phyloP scores from a whole-genome alignment of 2,329 filamentous ascomycete genomes.

The Leptographium lundbergii region DNA sequence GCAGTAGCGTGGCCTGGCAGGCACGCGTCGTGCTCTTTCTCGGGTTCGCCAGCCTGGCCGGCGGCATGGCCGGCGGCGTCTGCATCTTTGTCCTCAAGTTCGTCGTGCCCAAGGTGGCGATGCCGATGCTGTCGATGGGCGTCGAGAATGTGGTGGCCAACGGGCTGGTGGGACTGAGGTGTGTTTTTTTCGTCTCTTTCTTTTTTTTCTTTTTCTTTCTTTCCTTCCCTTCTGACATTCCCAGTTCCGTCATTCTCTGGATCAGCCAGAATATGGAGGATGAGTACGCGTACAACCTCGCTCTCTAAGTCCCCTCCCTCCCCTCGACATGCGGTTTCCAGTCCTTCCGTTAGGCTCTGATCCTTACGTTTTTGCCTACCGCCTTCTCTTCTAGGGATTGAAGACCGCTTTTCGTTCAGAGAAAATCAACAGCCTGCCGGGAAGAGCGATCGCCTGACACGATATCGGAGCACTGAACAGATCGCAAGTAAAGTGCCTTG shows the following conservation, averaged over 20 bases:
- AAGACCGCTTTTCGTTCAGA: not conserved
- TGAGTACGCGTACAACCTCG: slow-evolving; percentile 56
- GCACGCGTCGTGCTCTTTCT: slow-evolving; percentile 55
- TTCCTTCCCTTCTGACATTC: slow-evolving; percentile 3
- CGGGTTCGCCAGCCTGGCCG: slow-evolving; percentile 51
- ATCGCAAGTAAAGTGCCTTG: too few relatives aligned
- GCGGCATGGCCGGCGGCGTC: slow-evolving; percentile 57
- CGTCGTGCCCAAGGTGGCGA: slow-evolving; percentile 40
- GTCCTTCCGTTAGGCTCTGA: not conserved
- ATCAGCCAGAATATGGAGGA: slow-evolving; percentile 62
- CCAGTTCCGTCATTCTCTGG: slow-evolving; percentile 52
- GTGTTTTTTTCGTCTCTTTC: slow-evolving; percentile 15
- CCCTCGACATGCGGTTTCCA: not conserved
- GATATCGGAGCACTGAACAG: too few relatives aligned
- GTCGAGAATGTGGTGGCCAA: slow-evolving; percentile 55
- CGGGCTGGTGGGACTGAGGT: slow-evolving; percentile 48
- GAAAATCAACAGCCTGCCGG: not conserved
- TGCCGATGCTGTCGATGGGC: slow-evolving; percentile 52
- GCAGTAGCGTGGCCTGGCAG: slow-evolving; percentile 52
- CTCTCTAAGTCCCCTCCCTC: slow-evolving; percentile 29
- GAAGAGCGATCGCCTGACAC: not conserved
- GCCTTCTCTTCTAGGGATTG: not conserved
- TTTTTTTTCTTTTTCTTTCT: not conserved
- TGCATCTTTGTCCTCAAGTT: slow-evolving; percentile 56
- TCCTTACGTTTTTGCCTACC: not conserved